A percentile compares a stretch with the other conserved stretches of the same genome.
Evolutionary conservation across 129 eudicot species (phyloP).

Genomic region (sunflower (Helianthus annuus)): HanXRQr2.0-SUNRISE NC_035449.2:58445097-58445596

Average conservation of each 20-base stretch:
- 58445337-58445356: background rate
- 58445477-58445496: conserved; percentile 1
- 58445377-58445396: no score
- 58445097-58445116: background rate
- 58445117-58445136: background rate
- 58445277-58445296: conserved; percentile 1
- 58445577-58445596: background rate
- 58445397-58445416: background rate
- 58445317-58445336: background rate
- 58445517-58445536: conserved; percentile 7
- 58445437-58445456: background rate
- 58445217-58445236: background rate
- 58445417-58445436: background rate
- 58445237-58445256: background rate
- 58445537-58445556: background rate
- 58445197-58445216: no score
- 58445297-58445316: background rate
- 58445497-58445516: background rate
- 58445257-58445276: background rate
- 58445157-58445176: no score
- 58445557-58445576: background rate
- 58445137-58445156: background rate
- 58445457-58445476: background rate
- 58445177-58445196: no score
- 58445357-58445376: background rate